Conservation (phyloP, 192 early-diverging fungal genomes). For the Coemansia sp. region DNA sequence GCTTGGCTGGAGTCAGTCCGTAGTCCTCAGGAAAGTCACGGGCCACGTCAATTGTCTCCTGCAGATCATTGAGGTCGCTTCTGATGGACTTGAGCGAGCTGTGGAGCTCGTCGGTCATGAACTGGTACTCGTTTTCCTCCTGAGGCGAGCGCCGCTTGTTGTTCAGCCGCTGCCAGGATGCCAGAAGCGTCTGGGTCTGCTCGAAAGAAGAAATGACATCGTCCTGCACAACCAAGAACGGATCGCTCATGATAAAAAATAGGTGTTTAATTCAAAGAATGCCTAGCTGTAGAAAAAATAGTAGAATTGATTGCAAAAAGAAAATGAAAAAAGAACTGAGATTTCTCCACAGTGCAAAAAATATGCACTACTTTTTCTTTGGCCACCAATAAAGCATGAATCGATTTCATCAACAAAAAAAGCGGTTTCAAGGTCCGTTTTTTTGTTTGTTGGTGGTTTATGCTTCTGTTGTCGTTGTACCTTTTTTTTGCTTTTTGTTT, state of each 20-base stretch:
- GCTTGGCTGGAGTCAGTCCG: conserved; percentile 31
- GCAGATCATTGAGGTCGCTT: conserved; percentile 42
- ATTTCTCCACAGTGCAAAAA: neutral
- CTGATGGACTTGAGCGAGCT: conserved; percentile 39
- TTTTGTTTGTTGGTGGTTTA: neutral
- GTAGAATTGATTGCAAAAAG: neutral
- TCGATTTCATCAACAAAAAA: neutral
- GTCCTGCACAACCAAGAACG: conserved; percentile 51
- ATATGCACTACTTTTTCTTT: too few species aligned
- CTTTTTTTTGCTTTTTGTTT: neutral
- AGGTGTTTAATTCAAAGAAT: neutral
- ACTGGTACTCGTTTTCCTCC: conserved; percentile 56
- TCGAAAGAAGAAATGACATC: conserved; percentile 50
- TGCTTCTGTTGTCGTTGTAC: neutral
- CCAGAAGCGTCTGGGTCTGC: conserved; percentile 44
- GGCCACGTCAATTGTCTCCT: conserved; percentile 45
- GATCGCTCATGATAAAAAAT: conserved; percentile 31
- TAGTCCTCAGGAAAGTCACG: conserved; percentile 40
- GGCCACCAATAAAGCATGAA: neutral
- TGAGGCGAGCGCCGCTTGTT: conserved; percentile 44
- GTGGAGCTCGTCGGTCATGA: conserved; percentile 52
- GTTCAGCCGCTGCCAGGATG: conserved; percentile 43
- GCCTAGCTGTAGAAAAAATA: neutral
- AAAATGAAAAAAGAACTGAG: neutral
- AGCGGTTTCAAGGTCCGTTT: neutral